phyloP scores from a whole-genome alignment of 2,329 filamentous ascomycete genomes.

The Cercospora sp. region DNA sequence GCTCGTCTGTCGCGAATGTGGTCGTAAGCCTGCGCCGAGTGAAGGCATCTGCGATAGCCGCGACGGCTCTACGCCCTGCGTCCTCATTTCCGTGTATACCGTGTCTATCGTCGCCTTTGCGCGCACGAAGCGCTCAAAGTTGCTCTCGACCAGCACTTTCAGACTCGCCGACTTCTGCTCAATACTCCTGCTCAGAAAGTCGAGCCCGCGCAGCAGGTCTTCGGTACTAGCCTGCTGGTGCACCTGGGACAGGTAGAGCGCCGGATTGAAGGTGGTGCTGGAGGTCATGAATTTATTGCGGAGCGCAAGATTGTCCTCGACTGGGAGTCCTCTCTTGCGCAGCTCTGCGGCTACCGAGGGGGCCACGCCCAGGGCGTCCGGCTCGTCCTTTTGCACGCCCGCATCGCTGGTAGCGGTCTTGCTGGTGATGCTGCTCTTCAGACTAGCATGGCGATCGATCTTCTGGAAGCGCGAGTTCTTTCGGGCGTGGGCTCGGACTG shows the following conservation, averaged over 20 bases:
- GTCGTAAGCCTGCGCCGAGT: slow-evolving; percentile 31
- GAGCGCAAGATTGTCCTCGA: slow-evolving; percentile 72
- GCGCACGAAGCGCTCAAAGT: slow-evolving; percentile 96
- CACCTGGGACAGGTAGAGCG: slow-evolving; percentile 86
- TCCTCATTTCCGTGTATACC: slow-evolving; percentile 93
- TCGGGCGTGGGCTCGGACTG: slow-evolving; percentile 31
- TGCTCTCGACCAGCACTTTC: slow-evolving; percentile 93
- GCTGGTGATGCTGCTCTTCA: slow-evolving; percentile 56
- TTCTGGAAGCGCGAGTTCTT: slow-evolving; percentile 66
- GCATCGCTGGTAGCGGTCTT: slow-evolving; percentile 67
- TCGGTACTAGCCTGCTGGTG: slow-evolving; percentile 84
- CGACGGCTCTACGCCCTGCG: slow-evolving; percentile 59
- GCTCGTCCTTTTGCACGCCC: slow-evolving; percentile 84
- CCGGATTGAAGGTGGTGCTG: slow-evolving; percentile 91
- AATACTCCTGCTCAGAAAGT: slow-evolving; percentile 85
- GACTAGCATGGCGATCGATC: slow-evolving; percentile 72
- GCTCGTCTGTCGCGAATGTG: slow-evolving; percentile 67
- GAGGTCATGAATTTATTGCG: slow-evolving; percentile 92
- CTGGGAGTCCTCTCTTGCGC: slow-evolving; percentile 70
- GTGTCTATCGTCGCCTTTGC: slow-evolving; percentile 98
- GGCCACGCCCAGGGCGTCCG: slow-evolving; percentile 83
- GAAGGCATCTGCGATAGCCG: slow-evolving; percentile 23
- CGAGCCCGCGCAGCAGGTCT: slow-evolving; percentile 75
- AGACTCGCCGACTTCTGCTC: slow-evolving; percentile 97
- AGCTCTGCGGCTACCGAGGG: slow-evolving; percentile 83